These are phyloP conservation scores for Eutypa lata DNA, from an alignment of 2,329 filamentous ascomycete species.

Conservation along the genomic window DNA sequence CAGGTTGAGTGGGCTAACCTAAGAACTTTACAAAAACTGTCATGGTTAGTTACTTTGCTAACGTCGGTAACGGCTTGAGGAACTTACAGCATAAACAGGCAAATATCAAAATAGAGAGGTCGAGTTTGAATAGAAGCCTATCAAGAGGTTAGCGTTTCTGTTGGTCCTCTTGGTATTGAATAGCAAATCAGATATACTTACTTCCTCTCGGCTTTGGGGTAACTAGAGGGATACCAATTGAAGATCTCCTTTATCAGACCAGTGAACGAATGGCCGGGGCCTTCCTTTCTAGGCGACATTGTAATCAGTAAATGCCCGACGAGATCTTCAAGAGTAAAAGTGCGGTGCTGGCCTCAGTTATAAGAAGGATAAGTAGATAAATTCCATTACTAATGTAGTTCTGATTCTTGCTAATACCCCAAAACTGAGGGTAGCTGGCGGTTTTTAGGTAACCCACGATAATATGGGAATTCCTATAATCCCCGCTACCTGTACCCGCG, in stretches of 20 bases:
- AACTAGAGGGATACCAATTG: conserved; percentile 32
- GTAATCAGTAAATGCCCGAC: neutral
- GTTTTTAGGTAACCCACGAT: no score
- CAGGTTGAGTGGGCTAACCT: conserved; percentile 12
- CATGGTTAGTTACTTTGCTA: neutral
- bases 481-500: neutral
- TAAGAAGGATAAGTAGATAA: neutral
- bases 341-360: neutral
- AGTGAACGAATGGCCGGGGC: conserved; percentile 6
- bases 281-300: conserved; percentile 8
- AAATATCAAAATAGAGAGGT: conserved; percentile 29
- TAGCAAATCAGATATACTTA: conserved; percentile 6
- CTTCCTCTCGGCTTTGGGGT: conserved; percentile 28
- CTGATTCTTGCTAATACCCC: no score
- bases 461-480: no score
- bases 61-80: no score
- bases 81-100: conserved; percentile 30
- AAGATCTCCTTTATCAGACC: conserved; percentile 30
- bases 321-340: neutral
- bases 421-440: no score
- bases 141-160: neutral
- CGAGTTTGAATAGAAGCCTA: conserved; percentile 31
- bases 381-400: no score
- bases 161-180: no score
- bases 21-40: conserved; percentile 32